phyloP scores from a whole-genome alignment of 257 asterid species.

The Henckelia pumila region DNA sequence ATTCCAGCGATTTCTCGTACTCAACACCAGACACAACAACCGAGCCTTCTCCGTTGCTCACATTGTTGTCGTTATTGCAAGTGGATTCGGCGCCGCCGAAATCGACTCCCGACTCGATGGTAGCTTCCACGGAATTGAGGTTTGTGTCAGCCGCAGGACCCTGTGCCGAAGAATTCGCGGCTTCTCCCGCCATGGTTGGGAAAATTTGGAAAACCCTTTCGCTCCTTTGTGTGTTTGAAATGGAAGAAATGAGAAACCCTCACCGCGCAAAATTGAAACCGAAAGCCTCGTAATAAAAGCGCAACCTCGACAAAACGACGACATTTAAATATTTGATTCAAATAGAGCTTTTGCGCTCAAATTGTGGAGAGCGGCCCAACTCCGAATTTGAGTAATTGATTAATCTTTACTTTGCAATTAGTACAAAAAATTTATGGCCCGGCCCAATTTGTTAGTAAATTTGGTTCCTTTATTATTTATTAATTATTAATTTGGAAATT shows the following conservation, averaged over 20 bases:
- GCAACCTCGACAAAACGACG: neutral
- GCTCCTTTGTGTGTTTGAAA: neutral
- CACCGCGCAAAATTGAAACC: neutral
- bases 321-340: neutral
- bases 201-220: conserved; percentile 1
- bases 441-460: no score
- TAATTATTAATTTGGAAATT: no score
- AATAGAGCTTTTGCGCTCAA: neutral
- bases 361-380: neutral
- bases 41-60: conserved; percentile 42
- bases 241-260: neutral
- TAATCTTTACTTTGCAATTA: no score
- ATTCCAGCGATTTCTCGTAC: conserved; percentile 50
- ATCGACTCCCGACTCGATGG: conserved; percentile 40
- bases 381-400: neutral
- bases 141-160: conserved; percentile 31
- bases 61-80: conserved; percentile 38
- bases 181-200: conserved; percentile 61
- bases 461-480: no score
- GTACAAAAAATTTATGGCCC: no score
- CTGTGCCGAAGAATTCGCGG: conserved; percentile 33
- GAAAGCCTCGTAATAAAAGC: neutral
- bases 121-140: conserved; percentile 64
- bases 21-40: conserved; percentile 35
- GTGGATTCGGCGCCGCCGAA: conserved; percentile 57